Conservation (phyloP, 371 early-diverging fungal species). For the Gilbertella persicaria region DNA sequence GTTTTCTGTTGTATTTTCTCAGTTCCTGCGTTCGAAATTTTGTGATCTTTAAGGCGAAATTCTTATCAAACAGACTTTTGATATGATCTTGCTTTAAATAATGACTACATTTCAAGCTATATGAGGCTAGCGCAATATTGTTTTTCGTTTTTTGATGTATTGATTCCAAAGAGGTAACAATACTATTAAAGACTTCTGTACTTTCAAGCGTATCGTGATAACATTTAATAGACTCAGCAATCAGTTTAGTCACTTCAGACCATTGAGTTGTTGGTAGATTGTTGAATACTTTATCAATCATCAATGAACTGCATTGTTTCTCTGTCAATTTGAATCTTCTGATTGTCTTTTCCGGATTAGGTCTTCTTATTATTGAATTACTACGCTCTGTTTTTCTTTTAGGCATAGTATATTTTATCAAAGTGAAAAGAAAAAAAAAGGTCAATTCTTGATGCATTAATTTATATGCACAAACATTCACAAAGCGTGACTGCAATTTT, state of each 20-base stretch:
- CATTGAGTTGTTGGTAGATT: slow-evolving; percentile 13
- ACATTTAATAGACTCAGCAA: slow-evolving; percentile 13
- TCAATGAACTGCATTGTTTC: slow-evolving; percentile 11
- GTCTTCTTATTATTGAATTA: slow-evolving; percentile 9
- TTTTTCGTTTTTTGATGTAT: slow-evolving; percentile 10
- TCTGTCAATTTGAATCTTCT: slow-evolving; percentile 10
- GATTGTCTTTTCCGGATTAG: slow-evolving; percentile 8
- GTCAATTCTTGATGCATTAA: too few relatives aligned
- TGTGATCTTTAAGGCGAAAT: slow-evolving; percentile 6
- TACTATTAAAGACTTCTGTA: slow-evolving; percentile 5
- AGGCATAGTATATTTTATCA: slow-evolving; percentile 7
- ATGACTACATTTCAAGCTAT: slow-evolving; percentile 7
- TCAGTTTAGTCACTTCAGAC: slow-evolving; percentile 10
- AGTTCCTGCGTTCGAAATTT: slow-evolving; percentile 11
- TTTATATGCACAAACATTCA: too few relatives aligned
- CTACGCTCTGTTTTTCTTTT: slow-evolving; percentile 1
- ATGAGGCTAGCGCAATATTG: slow-evolving; percentile 6
- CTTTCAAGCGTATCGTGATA: slow-evolving; percentile 13
- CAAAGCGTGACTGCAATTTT: too few relatives aligned
- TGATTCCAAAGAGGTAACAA: slow-evolving; percentile 12
- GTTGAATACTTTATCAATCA: slow-evolving; percentile 6
- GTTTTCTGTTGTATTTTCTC: slow-evolving; percentile 7
- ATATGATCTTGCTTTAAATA: slow-evolving; percentile 11
- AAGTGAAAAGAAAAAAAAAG: too few relatives aligned
- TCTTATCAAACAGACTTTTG: slow-evolving; percentile 9